Conservation (phyloP, 148 eudicot species). For the Polygonum aviculare region DNA sequence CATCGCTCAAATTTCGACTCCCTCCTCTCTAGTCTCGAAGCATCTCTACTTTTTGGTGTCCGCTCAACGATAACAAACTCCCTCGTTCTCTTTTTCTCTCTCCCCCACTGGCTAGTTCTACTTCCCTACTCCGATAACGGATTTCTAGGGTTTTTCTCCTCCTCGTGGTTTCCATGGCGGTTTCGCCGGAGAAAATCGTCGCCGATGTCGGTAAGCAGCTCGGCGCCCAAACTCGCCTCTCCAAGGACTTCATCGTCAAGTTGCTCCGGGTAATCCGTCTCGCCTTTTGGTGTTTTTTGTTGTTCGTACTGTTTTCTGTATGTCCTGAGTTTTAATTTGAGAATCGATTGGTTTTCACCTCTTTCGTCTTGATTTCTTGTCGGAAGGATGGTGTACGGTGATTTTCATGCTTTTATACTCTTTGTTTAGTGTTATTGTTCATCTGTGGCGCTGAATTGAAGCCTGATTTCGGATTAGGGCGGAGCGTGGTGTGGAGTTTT, state of each 20-base stretch:
- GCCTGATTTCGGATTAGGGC: neutral
- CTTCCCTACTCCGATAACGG: neutral
- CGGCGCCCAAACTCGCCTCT: constrained; percentile 40
- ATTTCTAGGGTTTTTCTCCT: constrained; percentile 3
- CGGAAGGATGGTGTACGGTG: neutral
- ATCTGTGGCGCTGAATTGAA: neutral
- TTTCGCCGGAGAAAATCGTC: constrained; percentile 27
- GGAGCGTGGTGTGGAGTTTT: neutral
- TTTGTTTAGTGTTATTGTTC: neutral
- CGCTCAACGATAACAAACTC: neutral
- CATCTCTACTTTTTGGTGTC: neutral
- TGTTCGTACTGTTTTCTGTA: neutral
- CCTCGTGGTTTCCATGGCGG: constrained; percentile 14
- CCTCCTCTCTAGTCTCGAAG: neutral
- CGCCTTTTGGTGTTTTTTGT: neutral
- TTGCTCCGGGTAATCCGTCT: constrained; percentile 40
- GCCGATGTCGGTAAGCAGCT: constrained; percentile 55
- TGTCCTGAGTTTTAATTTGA: neutral
- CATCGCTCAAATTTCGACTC: constrained; percentile 5
- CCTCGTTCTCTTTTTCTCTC: neutral
- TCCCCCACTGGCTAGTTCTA: neutral
- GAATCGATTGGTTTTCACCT: neutral
- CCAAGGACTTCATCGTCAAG: constrained; percentile 55
- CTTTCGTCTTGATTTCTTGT: neutral
- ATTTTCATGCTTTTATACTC: neutral